A percentile compares a stretch with the other conserved stretches of the same genome.
Conservation (phyloP, 2,329 filamentous ascomycete species). For the Calonectria multiphialidica region DNA sequence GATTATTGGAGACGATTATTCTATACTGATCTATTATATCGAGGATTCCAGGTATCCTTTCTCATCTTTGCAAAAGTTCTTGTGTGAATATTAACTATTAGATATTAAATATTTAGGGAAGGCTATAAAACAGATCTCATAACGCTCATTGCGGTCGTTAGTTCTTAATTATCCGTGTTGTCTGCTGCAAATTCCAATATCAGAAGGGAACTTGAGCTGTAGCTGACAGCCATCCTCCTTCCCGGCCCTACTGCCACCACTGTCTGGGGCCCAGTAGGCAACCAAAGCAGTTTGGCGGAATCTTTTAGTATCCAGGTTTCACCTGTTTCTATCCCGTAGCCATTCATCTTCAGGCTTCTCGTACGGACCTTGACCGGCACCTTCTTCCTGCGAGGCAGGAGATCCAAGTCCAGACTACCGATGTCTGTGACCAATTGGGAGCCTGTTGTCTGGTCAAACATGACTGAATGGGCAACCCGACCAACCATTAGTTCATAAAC, state of each 20-base stretch:
- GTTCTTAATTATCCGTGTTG: neutral
- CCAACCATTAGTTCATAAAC: neutral
- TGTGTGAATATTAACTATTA: too few relatives aligned
- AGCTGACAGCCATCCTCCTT: neutral
- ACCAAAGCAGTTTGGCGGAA: neutral
- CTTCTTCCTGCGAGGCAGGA: neutral
- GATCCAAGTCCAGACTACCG: neutral
- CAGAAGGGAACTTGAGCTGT: neutral
- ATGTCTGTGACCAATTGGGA: neutral
- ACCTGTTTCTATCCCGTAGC: neutral
- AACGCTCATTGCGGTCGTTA: neutral
- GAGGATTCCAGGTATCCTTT: too few relatives aligned
- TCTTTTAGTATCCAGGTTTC: neutral
- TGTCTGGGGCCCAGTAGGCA: neutral
- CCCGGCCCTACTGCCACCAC: neutral
- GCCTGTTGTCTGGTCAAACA: neutral
- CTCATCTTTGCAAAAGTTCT: too few relatives aligned
- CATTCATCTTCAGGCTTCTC: neutral
- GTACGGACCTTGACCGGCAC: neutral
- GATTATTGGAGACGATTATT: too few relatives aligned
- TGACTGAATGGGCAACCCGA: neutral
- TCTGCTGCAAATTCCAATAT: neutral
- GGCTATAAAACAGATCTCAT: neutral
- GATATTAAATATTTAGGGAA: neutral
- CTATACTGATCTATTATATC: too few relatives aligned